These are phyloP conservation scores for Umbelopsis sp. DNA, from an alignment of 371 early-diverging fungal genomes.

Conservation along the genomic window DNA sequence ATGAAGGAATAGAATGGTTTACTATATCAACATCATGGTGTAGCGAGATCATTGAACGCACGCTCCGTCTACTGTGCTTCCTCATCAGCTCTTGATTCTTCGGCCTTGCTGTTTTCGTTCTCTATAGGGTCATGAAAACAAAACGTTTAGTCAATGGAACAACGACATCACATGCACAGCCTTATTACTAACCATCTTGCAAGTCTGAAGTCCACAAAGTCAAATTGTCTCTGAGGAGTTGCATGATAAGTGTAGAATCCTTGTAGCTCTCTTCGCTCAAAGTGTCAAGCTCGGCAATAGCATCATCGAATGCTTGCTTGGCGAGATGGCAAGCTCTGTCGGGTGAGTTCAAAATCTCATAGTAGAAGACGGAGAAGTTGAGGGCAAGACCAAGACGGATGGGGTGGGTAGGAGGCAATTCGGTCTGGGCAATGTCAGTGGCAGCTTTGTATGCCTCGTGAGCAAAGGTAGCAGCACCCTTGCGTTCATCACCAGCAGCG, in stretches of 20 bases:
- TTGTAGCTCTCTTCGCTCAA: slow-evolving; percentile 99
- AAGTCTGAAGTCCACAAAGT: slow-evolving; percentile 99
- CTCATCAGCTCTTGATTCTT: slow-evolving; percentile 15
- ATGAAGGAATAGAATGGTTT: slow-evolving; percentile 5
- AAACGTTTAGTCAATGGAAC: not conserved
- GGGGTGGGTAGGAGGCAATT: slow-evolving; percentile 98
- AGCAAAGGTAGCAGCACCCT: slow-evolving; percentile 86
- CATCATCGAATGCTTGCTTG: slow-evolving; percentile 99
- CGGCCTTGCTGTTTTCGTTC: not conserved
- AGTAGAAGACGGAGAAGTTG: slow-evolving; percentile 99
- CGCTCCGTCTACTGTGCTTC: slow-evolving; percentile 13
- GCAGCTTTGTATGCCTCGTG: slow-evolving; percentile 97
- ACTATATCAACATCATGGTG: slow-evolving; percentile 4
- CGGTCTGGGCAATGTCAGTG: slow-evolving; percentile 91
- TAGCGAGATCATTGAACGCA: not conserved
- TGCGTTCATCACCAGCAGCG: slow-evolving; percentile 84
- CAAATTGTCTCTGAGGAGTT: slow-evolving; percentile 99
- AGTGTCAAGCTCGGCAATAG: slow-evolving; percentile 99
- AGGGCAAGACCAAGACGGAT: slow-evolving; percentile 99
- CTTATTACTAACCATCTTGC: slow-evolving; percentile 66
- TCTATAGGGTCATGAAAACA: not conserved
- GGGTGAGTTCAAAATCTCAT: slow-evolving; percentile 99
- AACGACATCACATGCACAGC: not conserved
- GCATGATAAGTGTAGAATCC: slow-evolving; percentile 99
- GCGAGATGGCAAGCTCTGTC: slow-evolving; percentile 99